These are phyloP conservation scores for Tetramitus jugosus DNA, from an alignment of 208 protist genomes.

Conservation along the genomic window DNA sequence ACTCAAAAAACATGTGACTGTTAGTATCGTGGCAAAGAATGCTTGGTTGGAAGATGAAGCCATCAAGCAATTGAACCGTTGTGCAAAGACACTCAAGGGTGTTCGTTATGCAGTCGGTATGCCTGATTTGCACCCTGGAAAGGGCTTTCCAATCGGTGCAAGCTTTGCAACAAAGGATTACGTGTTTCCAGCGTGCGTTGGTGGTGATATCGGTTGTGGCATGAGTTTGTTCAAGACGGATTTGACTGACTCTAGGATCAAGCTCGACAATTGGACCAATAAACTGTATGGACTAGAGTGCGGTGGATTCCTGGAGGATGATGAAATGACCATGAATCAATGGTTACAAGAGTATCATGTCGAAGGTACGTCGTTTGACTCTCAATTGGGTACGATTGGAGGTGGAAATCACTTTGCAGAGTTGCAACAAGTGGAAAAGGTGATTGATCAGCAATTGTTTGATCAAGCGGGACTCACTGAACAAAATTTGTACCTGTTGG, in stretches of 20 bases:
- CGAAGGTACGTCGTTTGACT: background rate
- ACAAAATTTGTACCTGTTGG: constrained; percentile 8
- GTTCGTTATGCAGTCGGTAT: background rate
- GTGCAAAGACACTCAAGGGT: background rate
- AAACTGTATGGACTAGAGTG: background rate
- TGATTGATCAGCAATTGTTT: background rate
- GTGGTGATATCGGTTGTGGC: background rate
- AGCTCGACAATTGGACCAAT: background rate
- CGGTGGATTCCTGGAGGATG: background rate
- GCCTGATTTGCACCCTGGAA: constrained; percentile 13
- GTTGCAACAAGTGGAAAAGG: background rate
- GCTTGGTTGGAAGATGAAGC: constrained; percentile 3
- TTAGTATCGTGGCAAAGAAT: background rate
- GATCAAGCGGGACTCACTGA: background rate
- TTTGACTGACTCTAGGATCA: background rate
- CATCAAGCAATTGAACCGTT: background rate
- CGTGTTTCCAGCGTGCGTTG: background rate
- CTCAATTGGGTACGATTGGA: background rate
- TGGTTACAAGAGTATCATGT: background rate
- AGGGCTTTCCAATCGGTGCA: background rate
- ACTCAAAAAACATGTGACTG: too few species aligned
- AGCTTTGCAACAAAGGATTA: background rate
- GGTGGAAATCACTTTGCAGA: constrained; percentile 26
- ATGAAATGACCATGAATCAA: background rate
- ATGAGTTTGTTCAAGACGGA: background rate